phyloP scores from a whole-genome alignment of 331 rosid genomes.

The Acacia concinna region DNA sequence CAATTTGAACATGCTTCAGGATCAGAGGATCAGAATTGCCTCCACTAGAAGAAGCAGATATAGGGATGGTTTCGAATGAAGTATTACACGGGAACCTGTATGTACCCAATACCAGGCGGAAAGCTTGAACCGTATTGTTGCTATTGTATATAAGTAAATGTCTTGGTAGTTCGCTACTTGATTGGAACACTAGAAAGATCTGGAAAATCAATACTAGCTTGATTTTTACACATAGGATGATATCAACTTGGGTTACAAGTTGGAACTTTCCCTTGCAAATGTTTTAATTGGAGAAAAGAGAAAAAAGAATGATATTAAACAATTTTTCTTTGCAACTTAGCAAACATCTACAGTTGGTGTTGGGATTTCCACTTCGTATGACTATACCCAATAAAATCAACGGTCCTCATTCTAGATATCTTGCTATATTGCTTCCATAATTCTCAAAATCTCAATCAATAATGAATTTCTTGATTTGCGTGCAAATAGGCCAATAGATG shows the following conservation, averaged over 20 bases:
- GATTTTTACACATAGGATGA: neutral
- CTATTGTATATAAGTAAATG: constrained; percentile 30
- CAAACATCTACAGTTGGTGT: neutral
- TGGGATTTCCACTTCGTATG: neutral
- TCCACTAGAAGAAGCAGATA: constrained; percentile 67
- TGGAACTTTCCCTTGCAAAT: neutral
- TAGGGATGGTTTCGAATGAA: constrained; percentile 40
- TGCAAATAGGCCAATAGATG: neutral
- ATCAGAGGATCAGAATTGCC: constrained; percentile 80
- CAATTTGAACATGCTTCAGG: constrained; percentile 89
- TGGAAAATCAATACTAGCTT: constrained; percentile 7
- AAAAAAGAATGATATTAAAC: neutral
- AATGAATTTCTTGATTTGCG: neutral
- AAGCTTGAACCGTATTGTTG: constrained; percentile 16
- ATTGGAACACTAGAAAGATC: constrained; percentile 25
- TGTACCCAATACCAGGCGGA: constrained; percentile 24
- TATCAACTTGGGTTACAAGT: neutral
- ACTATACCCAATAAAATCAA: neutral
- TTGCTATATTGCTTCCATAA: neutral
- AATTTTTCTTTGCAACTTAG: neutral
- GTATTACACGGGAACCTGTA: constrained; percentile 13
- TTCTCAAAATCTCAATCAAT: neutral
- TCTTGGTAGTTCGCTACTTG: neutral
- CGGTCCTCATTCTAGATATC: neutral
- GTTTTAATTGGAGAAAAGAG: neutral